phyloP scores from a whole-genome alignment of 371 early-diverging fungal genomes.

The Chytridium lagenaria region DNA sequence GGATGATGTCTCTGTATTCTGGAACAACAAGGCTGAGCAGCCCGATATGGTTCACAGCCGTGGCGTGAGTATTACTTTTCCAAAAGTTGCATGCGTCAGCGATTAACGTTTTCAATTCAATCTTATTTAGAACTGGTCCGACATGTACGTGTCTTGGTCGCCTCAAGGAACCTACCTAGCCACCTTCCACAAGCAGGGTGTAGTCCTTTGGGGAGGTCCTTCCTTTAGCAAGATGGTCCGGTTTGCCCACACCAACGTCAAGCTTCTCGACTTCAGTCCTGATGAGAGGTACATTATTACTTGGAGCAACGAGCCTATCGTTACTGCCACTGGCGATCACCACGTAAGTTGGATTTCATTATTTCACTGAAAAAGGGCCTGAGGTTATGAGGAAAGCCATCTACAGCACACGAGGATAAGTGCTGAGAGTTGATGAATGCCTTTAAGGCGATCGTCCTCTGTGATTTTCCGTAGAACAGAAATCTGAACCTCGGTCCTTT shows the following conservation, averaged over 20 bases:
- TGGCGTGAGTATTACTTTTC: constrained; percentile 50
- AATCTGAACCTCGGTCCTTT: constrained; percentile 32
- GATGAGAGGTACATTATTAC: constrained; percentile 93
- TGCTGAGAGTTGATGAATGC: constrained; percentile 19
- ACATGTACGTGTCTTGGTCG: constrained; percentile 93
- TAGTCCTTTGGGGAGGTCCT: constrained; percentile 97
- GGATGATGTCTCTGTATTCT: constrained; percentile 82
- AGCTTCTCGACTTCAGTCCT: constrained; percentile 91
- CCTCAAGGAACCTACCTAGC: constrained; percentile 92
- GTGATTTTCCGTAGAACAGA: constrained; percentile 43
- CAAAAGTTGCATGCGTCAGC: background rate
- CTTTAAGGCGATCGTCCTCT: constrained; percentile 15
- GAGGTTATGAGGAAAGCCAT: constrained; percentile 2
- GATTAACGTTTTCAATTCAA: background rate
- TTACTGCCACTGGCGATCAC: constrained; percentile 43
- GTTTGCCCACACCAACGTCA: constrained; percentile 91
- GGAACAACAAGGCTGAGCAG: constrained; percentile 87
- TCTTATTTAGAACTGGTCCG: constrained; percentile 84
- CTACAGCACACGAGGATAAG: constrained; percentile 4
- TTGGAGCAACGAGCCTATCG: constrained; percentile 88
- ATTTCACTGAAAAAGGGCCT: constrained; percentile 2
- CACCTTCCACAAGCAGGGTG: constrained; percentile 93
- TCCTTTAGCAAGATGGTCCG: constrained; percentile 88
- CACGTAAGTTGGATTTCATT: constrained; percentile 48
- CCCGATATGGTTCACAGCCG: constrained; percentile 81